Evolutionary conservation across 2,329 filamentous ascomycete genomes (phyloP).

Genomic region (Apiospora malaysiana): DNA sequence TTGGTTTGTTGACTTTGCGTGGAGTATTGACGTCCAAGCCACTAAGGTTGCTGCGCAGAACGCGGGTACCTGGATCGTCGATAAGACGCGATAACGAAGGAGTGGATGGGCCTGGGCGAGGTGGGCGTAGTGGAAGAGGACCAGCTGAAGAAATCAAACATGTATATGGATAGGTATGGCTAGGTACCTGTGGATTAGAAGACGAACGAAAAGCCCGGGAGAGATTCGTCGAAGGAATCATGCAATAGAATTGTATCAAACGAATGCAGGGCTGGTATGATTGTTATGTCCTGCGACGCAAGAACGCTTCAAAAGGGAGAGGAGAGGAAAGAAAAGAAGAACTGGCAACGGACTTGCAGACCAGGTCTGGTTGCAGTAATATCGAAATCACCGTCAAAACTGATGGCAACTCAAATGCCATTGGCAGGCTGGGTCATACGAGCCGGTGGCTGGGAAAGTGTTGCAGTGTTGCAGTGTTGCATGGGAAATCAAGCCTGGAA

Average conservation of each 20-base stretch:
- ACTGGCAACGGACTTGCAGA: not conserved
- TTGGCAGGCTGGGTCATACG: constrained; percentile 18
- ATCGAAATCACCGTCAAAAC: not conserved
- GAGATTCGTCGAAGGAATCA: not conserved
- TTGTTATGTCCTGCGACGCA: constrained; percentile 7
- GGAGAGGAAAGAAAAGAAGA: not conserved
- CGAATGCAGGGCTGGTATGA: not conserved
- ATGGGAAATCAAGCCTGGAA: constrained; percentile 13
- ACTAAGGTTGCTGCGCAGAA: constrained; percentile 16
- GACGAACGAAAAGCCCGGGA: not conserved
- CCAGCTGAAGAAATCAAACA: not conserved
- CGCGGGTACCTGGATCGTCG: constrained; percentile 15
- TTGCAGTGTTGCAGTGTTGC: constrained; percentile 12
- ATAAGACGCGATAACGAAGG: constrained; percentile 12
- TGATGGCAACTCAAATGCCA: constrained; percentile 3
- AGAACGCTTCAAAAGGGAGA: not conserved
- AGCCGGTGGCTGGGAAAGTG: constrained; percentile 17
- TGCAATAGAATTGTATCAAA: constrained; percentile 7
- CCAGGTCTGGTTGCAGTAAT: constrained; percentile 13
- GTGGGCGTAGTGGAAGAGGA: not conserved
- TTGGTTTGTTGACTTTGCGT: constrained; percentile 19
- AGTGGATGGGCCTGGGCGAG: not conserved
- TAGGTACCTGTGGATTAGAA: too few relatives aligned
- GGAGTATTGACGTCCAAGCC: not conserved
- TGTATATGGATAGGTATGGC: not conserved